These are phyloP conservation scores for Paraphaeosphaeria sporulosa DNA, from an alignment of 2,329 filamentous ascomycete species.

Conservation along the genomic window DNA sequence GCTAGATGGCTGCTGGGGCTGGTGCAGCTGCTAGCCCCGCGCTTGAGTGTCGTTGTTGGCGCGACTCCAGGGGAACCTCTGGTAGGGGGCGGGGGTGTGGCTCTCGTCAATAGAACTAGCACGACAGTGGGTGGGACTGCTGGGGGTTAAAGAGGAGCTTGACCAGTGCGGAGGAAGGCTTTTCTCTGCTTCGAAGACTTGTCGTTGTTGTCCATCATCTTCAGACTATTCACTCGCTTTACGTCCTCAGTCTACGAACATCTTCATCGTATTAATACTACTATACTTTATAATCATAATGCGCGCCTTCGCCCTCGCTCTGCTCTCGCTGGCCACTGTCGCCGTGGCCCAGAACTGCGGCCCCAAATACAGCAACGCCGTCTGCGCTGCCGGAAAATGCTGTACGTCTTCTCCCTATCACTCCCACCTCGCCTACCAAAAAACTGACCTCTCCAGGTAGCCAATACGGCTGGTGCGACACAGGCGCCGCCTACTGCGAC, in stretches of 20 bases:
- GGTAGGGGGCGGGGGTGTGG: not conserved
- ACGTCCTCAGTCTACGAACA: not conserved
- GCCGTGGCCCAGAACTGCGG: constrained; percentile 48
- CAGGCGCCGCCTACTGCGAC: constrained; percentile 45
- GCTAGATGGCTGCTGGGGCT: not conserved
- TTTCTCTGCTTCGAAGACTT: not conserved
- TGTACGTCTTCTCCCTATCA: constrained; percentile 33
- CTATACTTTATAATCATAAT: constrained; percentile 34
- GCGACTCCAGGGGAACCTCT: not conserved
- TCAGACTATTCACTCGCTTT: not conserved
- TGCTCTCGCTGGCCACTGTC: constrained; percentile 35
- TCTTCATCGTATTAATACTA: not conserved
- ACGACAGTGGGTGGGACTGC: constrained; percentile 1
- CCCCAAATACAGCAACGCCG: constrained; percentile 40
- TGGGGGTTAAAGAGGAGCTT: not conserved
- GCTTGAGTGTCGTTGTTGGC: not conserved
- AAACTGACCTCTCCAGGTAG: constrained; percentile 27
- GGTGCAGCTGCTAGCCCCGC: not conserved
- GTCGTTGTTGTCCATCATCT: not conserved
- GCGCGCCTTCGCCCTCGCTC: constrained; percentile 34
- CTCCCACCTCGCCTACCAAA: constrained; percentile 16
- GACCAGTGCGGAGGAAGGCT: not conserved
- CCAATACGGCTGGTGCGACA: constrained; percentile 49
- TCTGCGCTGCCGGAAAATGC: constrained; percentile 45
- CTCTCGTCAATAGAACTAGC: constrained; percentile 2